Conservation (phyloP, 73 alveolate genomes). For the Paramecium tetraurelia region DNA sequence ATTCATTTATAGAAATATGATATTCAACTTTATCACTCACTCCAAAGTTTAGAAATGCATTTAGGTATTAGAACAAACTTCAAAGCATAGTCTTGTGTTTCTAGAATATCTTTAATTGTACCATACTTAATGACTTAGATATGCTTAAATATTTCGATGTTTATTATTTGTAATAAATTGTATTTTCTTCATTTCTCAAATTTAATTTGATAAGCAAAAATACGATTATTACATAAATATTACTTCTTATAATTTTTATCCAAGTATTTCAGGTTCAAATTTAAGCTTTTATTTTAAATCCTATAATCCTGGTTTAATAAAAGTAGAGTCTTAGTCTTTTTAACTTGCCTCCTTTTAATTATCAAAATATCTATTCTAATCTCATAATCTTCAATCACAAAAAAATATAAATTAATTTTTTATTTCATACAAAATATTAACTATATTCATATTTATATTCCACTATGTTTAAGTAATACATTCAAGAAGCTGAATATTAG, state of each 20-base stretch:
- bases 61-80: constrained; percentile 28
- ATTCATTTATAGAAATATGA: not conserved
- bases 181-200: not conserved
- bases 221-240: too few species aligned
- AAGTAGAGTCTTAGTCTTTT: too few species aligned
- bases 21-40: not conserved
- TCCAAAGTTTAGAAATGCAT: constrained; percentile 29
- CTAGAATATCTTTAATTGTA: constrained; percentile 43
- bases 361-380: constrained; percentile 55
- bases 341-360: constrained; percentile 50
- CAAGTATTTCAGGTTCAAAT: not conserved
- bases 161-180: constrained; percentile 55
- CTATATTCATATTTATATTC: too few species aligned
- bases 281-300: too few species aligned
- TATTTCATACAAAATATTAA: not conserved
- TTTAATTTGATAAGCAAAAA: constrained; percentile 38
- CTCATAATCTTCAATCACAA: constrained; percentile 36
- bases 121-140: constrained; percentile 57
- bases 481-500: not conserved
- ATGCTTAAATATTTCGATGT: too few species aligned
- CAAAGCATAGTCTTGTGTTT: constrained; percentile 14
- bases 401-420: not conserved
- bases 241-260: too few species aligned
- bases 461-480: too few species aligned
- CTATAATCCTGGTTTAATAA: too few species aligned